A percentile compares a stretch with the other conserved stretches of the same genome.
Evolutionary conservation across 1,284 basidiomycete genomes (phyloP).

Genomic region (Clitocybe nebularis): DNA sequence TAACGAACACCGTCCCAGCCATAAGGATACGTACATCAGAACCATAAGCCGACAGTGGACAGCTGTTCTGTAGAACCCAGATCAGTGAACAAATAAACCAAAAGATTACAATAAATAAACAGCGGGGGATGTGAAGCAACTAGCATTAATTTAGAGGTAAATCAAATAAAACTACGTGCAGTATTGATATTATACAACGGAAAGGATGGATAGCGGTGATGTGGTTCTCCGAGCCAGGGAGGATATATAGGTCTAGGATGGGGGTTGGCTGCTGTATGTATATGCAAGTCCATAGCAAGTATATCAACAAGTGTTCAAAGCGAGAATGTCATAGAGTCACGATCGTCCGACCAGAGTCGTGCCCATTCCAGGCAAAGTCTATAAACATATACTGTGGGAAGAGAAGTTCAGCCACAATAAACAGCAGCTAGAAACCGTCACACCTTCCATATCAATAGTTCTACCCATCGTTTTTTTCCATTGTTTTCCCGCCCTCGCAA

Average conservation of each 20-base stretch:
- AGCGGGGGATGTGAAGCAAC: background rate
- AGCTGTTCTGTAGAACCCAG: no score
- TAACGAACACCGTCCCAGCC: no score
- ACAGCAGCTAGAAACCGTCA: conserved; percentile 26
- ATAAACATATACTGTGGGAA: conserved; percentile 74
- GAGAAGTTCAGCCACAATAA: conserved; percentile 8
- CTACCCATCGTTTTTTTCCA: conserved; percentile 85
- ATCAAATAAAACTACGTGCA: background rate
- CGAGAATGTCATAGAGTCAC: conserved; percentile 61
- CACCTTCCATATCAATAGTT: conserved; percentile 87
- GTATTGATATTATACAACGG: conserved; percentile 3
- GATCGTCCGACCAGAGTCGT: conserved; percentile 77
- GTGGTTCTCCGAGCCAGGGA: background rate
- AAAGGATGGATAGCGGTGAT: conserved; percentile 1
- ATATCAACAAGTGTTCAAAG: conserved; percentile 17
- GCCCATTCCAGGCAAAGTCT: conserved; percentile 88
- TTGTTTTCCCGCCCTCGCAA: conserved; percentile 82
- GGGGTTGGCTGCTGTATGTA: background rate
- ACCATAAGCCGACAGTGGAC: no score
- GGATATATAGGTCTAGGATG: background rate
- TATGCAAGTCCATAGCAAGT: background rate
- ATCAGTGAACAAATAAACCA: background rate
- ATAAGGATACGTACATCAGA: no score
- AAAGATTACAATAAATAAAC: background rate
- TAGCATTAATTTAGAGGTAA: background rate